phyloP scores from a whole-genome alignment of 805 yeast species.

The Metschnikowia cerradonensis region DNA sequence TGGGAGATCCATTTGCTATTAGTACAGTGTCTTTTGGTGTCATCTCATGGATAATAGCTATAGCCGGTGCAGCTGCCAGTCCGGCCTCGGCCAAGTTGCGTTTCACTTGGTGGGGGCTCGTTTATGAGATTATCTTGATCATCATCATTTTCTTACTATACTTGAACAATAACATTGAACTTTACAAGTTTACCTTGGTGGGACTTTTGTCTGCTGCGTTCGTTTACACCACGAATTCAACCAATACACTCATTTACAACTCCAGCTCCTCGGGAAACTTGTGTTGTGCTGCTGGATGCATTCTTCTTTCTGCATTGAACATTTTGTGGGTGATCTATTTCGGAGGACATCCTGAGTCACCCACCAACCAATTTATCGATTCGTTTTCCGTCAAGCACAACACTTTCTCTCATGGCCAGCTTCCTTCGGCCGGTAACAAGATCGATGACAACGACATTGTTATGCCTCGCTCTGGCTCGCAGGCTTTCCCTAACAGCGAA shows the following conservation, averaged over 20 bases:
- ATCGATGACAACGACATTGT: conserved; percentile 23
- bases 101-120: conserved; percentile 96
- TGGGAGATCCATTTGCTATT: conserved; percentile 85
- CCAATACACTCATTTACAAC: conserved; percentile 71
- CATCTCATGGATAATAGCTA: conserved; percentile 82
- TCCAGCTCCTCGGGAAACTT: conserved; percentile 57
- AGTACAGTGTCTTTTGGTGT: conserved; percentile 70
- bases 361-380: conserved; percentile 79
- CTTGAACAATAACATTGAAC: conserved; percentile 59
- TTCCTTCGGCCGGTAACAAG: conserved; percentile 21
- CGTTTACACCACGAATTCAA: conserved; percentile 78
- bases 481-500: conserved; percentile 28
- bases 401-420: conserved; percentile 33
- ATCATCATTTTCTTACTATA: conserved; percentile 49
- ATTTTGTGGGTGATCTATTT: conserved; percentile 82
- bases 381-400: conserved; percentile 62
- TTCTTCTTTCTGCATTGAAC: conserved; percentile 76
- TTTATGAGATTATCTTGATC: conserved; percentile 65
- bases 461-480: conserved; percentile 16
- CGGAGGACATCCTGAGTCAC: conserved; percentile 89
- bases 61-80: conserved; percentile 72
- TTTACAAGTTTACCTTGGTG: conserved; percentile 58
- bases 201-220: conserved; percentile 67
- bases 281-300: conserved; percentile 92
- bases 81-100: conserved; percentile 53